These are phyloP conservation scores for Epichloe gansuensis DNA, from an alignment of 2,329 filamentous ascomycete species.

Conservation along the genomic window DNA sequence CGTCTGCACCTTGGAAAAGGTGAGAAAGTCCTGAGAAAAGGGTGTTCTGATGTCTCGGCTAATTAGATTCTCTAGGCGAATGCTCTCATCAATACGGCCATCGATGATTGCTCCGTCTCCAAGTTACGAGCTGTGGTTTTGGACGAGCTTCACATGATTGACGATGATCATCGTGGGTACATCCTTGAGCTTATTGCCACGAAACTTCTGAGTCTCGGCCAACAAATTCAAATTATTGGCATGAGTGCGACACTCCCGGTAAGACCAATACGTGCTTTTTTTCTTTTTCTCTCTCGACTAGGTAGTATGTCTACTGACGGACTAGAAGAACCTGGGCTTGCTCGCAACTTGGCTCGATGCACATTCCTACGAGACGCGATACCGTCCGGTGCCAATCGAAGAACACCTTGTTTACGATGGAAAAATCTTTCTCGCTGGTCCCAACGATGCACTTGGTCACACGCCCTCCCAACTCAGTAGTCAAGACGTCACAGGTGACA, in stretches of 20 bases:
- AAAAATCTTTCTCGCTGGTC: slow-evolving; percentile 48
- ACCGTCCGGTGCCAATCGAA: slow-evolving; percentile 62
- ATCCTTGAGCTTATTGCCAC: slow-evolving; percentile 63
- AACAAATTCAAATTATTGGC: slow-evolving; percentile 58
- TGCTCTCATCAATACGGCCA: slow-evolving; percentile 58
- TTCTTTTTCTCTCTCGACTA: not conserved
- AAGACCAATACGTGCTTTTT: slow-evolving; percentile 12
- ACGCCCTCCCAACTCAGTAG: slow-evolving; percentile 39
- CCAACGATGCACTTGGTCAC: slow-evolving; percentile 43
- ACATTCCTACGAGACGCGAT: slow-evolving; percentile 60
- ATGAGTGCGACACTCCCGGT: slow-evolving; percentile 73
- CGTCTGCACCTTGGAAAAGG: slow-evolving; percentile 70
- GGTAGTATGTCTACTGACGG: not conserved
- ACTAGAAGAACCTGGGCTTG: slow-evolving; percentile 51
- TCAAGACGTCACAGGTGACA: slow-evolving; percentile 21
- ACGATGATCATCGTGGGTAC: slow-evolving; percentile 65
- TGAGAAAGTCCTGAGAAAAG: slow-evolving; percentile 6
- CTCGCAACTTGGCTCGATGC: slow-evolving; percentile 59
- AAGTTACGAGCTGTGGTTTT: slow-evolving; percentile 56
- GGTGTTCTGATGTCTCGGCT: not conserved
- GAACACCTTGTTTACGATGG: slow-evolving; percentile 65
- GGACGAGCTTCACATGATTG: slow-evolving; percentile 74
- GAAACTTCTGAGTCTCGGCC: slow-evolving; percentile 57
- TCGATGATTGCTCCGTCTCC: slow-evolving; percentile 56
- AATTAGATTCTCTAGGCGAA: slow-evolving; percentile 45